Evolutionary conservation across 768 basidiomycete species (phyloP), one percentile per base, ranked within the genome.

Genomic region (Multifurca ochricompacta): DNA sequence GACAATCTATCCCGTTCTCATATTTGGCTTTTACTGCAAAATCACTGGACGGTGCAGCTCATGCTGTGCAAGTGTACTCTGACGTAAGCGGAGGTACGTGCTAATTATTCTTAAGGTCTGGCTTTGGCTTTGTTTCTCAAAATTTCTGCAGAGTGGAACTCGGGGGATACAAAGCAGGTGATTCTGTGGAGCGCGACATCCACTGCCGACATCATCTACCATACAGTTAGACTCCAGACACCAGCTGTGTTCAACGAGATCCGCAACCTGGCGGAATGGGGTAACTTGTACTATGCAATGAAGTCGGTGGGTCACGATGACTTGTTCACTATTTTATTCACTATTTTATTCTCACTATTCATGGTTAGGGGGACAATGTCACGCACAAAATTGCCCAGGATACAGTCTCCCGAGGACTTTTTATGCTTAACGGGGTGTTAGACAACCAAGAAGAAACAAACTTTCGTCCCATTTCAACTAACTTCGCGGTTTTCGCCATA

Each of bases 1-100:
- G 62, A n/a, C 71, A 72, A 50, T 73, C 73, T 1, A 48, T 74
- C 3, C 72, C 73, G 4, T 73, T 73, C 58, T 68, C 71, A 8
- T 74, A 74, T 49, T 34, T 74, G 11, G 59, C 66, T 8, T 51
- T 74, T 5, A 59, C 64, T 6, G 70, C 65, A 7, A 37, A 27
- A 4, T 59, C 72, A 0, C 57, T 60, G 16, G 72, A 74, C 46
- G 69, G 66, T 6, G 54, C 56, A 11, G 23, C 63, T 13, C 73
- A 74, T 53, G 11, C 25, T 11, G 66, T 72, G 6, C 68, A 73
- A 51, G 60, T 74, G 3, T 74, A 73, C 53, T 66, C 71, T 0
- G 73, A 74, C 52, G 67, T 74, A 42, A 71, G 66, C 44, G 70
- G 62, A 58, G 71, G 70, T 71, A 39, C 16, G 61, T 52, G 6